A percentile compares a stretch with the other conserved stretches of the same genome.
These are phyloP conservation scores for Isochrysis galbana DNA, from an alignment of 78 protist species.

Conservation along the genomic window DNA sequence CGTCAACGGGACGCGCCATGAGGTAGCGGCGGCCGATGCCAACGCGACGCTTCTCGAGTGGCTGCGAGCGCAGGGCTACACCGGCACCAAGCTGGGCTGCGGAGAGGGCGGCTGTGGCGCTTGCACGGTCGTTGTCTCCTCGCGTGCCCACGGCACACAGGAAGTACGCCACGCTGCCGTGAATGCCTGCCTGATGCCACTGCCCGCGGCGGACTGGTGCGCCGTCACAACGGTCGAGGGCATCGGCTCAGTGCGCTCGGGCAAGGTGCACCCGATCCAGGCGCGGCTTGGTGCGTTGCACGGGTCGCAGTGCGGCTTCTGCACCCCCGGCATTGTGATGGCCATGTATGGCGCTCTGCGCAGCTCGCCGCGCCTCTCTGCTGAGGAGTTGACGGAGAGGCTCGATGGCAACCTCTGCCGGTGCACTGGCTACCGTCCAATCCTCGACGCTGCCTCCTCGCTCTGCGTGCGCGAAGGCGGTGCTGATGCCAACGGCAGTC, in stretches of 20 bases:
- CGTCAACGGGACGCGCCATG: not conserved
- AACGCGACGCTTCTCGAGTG: not conserved
- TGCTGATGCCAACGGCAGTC: not conserved
- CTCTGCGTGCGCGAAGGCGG: not conserved
- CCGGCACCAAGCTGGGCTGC: conserved; percentile 91
- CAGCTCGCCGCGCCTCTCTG: not conserved
- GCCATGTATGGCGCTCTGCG: not conserved
- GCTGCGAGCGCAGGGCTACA: conserved; percentile 33
- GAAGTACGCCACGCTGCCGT: not conserved
- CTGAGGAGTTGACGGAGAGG: not conserved
- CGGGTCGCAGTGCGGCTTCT: conserved; percentile 45
- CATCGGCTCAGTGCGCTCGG: not conserved
- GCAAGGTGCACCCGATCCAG: not conserved
- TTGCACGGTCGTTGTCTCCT: conserved; percentile 84
- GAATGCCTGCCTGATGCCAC: conserved; percentile 20
- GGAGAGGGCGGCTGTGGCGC: conserved; percentile 97
- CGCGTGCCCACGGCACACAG: not conserved
- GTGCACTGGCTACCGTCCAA: conserved; percentile 50
- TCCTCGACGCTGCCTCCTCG: conserved; percentile 37
- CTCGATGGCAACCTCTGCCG: conserved; percentile 76
- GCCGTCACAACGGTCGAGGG: conserved; percentile 48
- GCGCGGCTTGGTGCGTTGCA: not conserved
- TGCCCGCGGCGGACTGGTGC: not conserved
- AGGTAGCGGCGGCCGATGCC: not conserved
- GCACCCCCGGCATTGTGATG: conserved; percentile 44